Conservation (phyloP, 768 basidiomycete species). For the Nidularia pulvinata region DNA sequence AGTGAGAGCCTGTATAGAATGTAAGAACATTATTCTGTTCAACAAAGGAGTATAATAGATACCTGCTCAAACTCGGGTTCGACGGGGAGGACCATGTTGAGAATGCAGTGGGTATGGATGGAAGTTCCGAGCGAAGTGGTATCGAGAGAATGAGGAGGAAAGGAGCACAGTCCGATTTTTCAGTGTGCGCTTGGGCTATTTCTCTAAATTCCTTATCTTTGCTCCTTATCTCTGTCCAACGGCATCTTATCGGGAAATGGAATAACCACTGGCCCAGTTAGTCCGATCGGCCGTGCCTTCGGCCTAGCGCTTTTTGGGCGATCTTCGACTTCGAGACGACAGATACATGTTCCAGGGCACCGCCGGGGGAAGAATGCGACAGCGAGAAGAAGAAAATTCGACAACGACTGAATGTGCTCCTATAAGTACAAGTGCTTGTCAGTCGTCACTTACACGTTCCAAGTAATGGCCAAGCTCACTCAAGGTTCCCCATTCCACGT, state of each 20-base stretch:
- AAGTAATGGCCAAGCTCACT: no score
- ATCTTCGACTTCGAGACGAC: no score
- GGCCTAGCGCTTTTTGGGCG: no score
- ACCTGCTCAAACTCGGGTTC: conserved; percentile 77
- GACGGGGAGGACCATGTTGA: conserved; percentile 37
- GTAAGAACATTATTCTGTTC: not conserved
- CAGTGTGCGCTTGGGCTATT: conserved; percentile 3
- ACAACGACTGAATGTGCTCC: not conserved
- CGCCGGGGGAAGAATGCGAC: not conserved
- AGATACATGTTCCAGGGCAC: no score
- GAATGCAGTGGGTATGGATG: conserved; percentile 2
- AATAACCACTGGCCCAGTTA: not conserved
- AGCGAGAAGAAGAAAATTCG: not conserved
- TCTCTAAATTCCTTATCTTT: conserved; percentile 21
- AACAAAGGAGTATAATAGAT: conserved; percentile 1
- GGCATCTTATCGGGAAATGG: not conserved
- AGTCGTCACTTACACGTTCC: no score
- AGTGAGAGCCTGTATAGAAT: conserved; percentile 46
- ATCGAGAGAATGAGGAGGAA: conserved; percentile 1
- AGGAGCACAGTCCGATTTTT: not conserved
- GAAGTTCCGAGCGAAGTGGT: no score
- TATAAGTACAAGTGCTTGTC: no score
- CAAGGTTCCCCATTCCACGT: not conserved
- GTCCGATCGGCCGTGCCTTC: not conserved
- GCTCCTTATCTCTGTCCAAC: conserved; percentile 8